Base-by-base conservation (phyloP, 345 rosid genomes). In the Turritis glabra region DNA sequence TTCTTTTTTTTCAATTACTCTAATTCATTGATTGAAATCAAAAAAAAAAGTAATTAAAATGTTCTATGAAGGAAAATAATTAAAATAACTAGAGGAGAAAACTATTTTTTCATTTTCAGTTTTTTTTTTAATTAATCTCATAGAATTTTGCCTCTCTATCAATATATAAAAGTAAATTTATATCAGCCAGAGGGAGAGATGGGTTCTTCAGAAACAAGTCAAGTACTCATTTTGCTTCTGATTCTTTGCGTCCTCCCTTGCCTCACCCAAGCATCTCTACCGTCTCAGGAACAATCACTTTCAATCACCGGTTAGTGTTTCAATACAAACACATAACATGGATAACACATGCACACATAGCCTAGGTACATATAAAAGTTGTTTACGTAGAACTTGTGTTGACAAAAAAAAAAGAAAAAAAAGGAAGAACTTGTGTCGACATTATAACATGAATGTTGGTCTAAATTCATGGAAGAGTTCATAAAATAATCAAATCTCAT, bases 261-360 rank as follows among this genome's bases (percentile, higher is more conserved):
- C 26, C 5, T 58, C 23, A 32, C 27, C 5, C 10, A 58, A 37
- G 37, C 27, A 19, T 23, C 17, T 30, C 26, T 33, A 25, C 64
- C 64, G 33, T 58, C 10, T 9, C 4, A 18, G 5, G 7, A 18
- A 2, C 44, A 17, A n/a, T 12, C 22, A 32, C 40, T n/a, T 17
- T 18, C 62, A 30, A 9, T 18, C 25, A 26, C 27, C 27, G 41
- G 52, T 54, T 38, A 68, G 72, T 67, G 17, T 67, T 26, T 38
- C 43, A 38, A 17, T 23, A 26, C 8, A 54, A n/a, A n/a, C n/a
- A n/a, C n/a, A n/a, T n/a, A n/a, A n/a, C 3, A 54, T 3, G 18
- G 9, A 67, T 51, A 17, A 30, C 2, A 40, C 17, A 38, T 38
- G 15, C 21, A 43, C 17, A 29, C 25, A 27, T 18, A 63, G 13